These are phyloP conservation scores for Ustilaginoidea virens DNA, from an alignment of 2,329 filamentous ascomycete genomes.

Conservation along the genomic window DNA sequence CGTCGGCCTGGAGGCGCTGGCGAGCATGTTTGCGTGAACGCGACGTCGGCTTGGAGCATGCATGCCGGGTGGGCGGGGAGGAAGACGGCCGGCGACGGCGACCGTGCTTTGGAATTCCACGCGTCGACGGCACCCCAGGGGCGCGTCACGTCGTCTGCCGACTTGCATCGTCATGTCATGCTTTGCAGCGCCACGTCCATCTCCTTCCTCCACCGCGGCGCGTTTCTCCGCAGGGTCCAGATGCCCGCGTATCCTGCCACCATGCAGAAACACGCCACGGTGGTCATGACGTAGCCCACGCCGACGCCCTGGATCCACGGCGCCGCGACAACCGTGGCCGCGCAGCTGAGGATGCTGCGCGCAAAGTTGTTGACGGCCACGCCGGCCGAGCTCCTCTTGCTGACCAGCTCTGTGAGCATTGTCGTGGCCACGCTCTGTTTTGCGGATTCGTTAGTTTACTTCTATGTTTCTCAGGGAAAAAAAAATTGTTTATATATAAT, in stretches of 20 bases:
- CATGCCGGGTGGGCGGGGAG: no score
- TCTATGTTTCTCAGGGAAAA: neutral
- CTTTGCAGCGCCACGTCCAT: slow-evolving; percentile 40
- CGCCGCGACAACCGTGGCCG: slow-evolving; percentile 53
- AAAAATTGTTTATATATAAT: no score
- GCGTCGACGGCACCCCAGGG: neutral
- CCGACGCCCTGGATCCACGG: slow-evolving; percentile 58
- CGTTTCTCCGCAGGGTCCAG: slow-evolving; percentile 43
- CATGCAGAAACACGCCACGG: slow-evolving; percentile 34
- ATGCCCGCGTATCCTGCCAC: slow-evolving; percentile 41
- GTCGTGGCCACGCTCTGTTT: slow-evolving; percentile 48
- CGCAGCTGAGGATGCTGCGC: slow-evolving; percentile 61
- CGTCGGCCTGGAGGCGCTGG: slow-evolving; percentile 37
- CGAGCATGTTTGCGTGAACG: slow-evolving; percentile 26
- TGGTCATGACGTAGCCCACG: slow-evolving; percentile 63
- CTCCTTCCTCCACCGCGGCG: slow-evolving; percentile 43
- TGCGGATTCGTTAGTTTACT: no score
- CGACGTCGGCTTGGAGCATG: neutral
- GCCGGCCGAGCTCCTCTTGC: slow-evolving; percentile 50
- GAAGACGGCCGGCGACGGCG: no score
- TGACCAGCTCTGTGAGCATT: slow-evolving; percentile 77
- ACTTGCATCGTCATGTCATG: no score
- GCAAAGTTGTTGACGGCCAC: slow-evolving; percentile 74
- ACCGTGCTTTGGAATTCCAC: no score
- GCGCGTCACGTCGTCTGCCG: neutral